Conservation (phyloP, 257 asterid genomes). For the Przewalskia tangutica region DNA sequence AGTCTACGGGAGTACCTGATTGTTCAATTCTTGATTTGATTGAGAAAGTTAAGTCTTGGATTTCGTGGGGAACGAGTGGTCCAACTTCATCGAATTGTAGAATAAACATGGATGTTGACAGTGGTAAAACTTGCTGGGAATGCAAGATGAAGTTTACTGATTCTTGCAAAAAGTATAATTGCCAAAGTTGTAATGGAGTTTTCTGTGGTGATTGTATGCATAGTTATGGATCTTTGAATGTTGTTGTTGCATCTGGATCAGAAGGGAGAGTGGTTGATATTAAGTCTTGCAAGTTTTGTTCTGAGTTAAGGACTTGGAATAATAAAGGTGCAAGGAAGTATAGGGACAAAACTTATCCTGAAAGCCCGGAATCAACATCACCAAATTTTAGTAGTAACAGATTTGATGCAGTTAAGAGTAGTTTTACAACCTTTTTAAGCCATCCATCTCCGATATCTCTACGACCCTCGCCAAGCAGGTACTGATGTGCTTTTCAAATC, state of each 20-base stretch:
- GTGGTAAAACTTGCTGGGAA: constrained; percentile 23
- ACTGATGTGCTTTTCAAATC: background rate
- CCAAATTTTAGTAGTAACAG: constrained; percentile 68
- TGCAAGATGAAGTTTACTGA: constrained; percentile 32
- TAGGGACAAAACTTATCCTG: constrained; percentile 56
- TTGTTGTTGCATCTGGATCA: constrained; percentile 11
- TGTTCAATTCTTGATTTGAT: constrained; percentile 40
- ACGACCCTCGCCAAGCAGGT: constrained; percentile 64
- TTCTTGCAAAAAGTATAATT: constrained; percentile 37
- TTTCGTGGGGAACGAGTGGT: constrained; percentile 36
- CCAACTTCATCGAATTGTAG: constrained; percentile 16
- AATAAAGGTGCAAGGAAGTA: constrained; percentile 22
- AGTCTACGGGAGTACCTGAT: constrained; percentile 60
- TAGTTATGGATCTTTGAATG: constrained; percentile 5
- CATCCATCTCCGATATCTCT: constrained; percentile 34
- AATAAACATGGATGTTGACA: constrained; percentile 35
- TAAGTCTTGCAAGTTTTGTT: constrained; percentile 52
- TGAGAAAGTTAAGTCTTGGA: constrained; percentile 58
- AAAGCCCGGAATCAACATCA: constrained; percentile 61
- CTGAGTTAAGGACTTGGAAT: constrained; percentile 28
- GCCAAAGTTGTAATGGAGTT: constrained; percentile 48
- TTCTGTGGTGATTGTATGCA: constrained; percentile 41
- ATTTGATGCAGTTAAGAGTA: constrained; percentile 32
- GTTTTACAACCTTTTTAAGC: constrained; percentile 35
- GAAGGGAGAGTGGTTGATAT: constrained; percentile 14